A percentile compares a stretch with the other conserved stretches of the same genome.
Evolutionary conservation across 2,329 filamentous ascomycete genomes (phyloP).

Genomic region (Meredithiella fracta): DNA sequence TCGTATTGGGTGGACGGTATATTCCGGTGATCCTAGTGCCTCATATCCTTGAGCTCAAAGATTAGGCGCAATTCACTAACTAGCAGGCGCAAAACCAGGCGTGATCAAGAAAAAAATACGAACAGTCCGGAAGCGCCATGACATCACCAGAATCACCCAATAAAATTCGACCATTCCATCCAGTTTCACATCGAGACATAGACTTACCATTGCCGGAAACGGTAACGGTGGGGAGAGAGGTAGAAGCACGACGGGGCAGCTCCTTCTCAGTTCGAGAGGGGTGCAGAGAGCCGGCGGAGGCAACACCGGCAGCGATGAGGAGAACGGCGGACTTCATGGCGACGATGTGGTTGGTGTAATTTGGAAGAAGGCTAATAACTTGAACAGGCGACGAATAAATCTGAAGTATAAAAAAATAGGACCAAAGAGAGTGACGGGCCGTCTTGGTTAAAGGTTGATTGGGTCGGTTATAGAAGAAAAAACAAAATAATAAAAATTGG

Average conservation of each 20-base stretch:
- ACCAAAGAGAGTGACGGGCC: conserved; percentile 12
- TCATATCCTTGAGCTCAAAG: background rate
- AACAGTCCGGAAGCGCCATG: background rate
- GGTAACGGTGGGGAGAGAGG: conserved; percentile 32
- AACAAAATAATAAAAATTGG: conserved; percentile 7
- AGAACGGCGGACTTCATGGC: conserved; percentile 16
- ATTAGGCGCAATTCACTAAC: background rate
- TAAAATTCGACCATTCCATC: background rate
- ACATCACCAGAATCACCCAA: background rate
- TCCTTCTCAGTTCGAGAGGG: conserved; percentile 34
- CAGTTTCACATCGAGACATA: background rate
- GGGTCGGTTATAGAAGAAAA: conserved; percentile 2
- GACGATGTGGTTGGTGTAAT: conserved; percentile 10
- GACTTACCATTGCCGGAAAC: conserved; percentile 40
- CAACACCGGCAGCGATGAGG: conserved; percentile 31
- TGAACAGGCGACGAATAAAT: background rate
- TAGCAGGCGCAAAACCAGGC: background rate
- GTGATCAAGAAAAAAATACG: background rate
- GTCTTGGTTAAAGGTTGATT: background rate
- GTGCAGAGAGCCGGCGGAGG: conserved; percentile 27
- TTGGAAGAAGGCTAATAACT: background rate
- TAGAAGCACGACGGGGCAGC: conserved; percentile 32
- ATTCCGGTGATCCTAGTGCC: background rate
- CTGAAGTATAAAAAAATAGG: conserved; percentile 14
- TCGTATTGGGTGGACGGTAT: background rate